phyloP scores from a whole-genome alignment of 345 rosid genomes.

The Passiflora organensis region DNA sequence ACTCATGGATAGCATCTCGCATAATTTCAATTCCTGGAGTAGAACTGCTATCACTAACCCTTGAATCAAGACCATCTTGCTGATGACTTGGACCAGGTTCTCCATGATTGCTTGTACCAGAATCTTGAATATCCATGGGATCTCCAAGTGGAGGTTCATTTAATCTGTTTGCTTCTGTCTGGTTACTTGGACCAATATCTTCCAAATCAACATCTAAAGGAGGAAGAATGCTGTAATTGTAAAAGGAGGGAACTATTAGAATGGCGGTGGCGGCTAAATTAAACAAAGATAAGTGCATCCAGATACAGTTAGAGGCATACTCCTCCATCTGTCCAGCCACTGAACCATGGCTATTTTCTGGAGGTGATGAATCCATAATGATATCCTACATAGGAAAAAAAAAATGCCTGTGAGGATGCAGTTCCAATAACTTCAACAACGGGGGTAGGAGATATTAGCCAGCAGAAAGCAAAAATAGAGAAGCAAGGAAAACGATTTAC shows the following conservation, averaged over 20 bases:
- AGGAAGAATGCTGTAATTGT: conserved; percentile 22
- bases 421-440: conserved; percentile 2
- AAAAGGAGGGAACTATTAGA: not conserved
- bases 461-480: not conserved
- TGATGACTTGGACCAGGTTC: conserved; percentile 32
- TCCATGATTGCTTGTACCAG: conserved; percentile 26
- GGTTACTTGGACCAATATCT: conserved; percentile 8
- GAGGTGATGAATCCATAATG: conserved; percentile 13
- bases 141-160: not conserved
- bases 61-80: conserved; percentile 1
- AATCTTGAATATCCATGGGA: conserved; percentile 10
- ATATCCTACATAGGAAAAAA: conserved; percentile 36
- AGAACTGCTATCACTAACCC: conserved; percentile 26
- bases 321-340: conserved; percentile 31
- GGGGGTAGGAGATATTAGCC: not conserved
- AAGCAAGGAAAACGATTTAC: conserved; percentile 22
- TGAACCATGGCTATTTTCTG: conserved; percentile 21
- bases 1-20: conserved; percentile 49
- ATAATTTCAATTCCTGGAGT: conserved; percentile 52
- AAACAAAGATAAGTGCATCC: not conserved
- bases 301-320: conserved; percentile 31
- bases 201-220: conserved; percentile 13
- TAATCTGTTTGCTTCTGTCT: conserved; percentile 8
- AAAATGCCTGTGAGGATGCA: conserved; percentile 1
- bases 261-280: not conserved